Base-by-base conservation (phyloP, 257 asterid genomes). In the Anisodus tanguticus region DNA sequence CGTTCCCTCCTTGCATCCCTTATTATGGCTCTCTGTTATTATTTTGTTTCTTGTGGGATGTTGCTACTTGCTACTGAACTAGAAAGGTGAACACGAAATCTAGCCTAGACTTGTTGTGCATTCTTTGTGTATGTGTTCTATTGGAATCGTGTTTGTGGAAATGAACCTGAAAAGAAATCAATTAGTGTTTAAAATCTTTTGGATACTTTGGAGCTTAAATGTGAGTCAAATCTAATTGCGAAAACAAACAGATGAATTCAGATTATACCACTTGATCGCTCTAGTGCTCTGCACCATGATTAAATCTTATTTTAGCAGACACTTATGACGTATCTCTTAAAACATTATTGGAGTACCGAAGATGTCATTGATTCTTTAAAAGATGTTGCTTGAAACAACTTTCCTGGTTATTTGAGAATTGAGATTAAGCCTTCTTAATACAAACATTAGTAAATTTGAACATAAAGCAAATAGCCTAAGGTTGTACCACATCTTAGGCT, bases 21-120 rank as follows among this genome's bases (percentile, higher is more conserved):
- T 47, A 53, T 53, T 51, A 53, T 77, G 81, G 47, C 13, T 76
- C 47, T 76, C 64, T 70, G 79, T 9, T 77, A 13, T 76, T 53
- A 8, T 77, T 43, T 71, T 17, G 37, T 45, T 71, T 45, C 26
- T 9, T 53, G 26, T 77, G 16, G 60, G 2, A 45, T 72, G 81
- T 26, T 51, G 81, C 26, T 76, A 22, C 81, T 3, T 63, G 26
- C 26, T 22, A 22, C 26, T 22, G 26, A 51, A 76, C 15, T 22
- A 71, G 39, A 17, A n/a, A 45, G 57, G 57, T 9, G 16, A 43
- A 17, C 35, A 71, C 9, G 8, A 51, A 76, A 51, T 76, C 63
- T 12, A 6, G 15, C 26, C 63, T 76, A 22, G 49, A 26, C 26
- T 53, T 49, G 15, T 26, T 17, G 26, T 8, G 13, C 81, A 26